Base-by-base conservation (phyloP, 176 grass and related monocot genomes). In the Metroxylon sagu region DNA sequence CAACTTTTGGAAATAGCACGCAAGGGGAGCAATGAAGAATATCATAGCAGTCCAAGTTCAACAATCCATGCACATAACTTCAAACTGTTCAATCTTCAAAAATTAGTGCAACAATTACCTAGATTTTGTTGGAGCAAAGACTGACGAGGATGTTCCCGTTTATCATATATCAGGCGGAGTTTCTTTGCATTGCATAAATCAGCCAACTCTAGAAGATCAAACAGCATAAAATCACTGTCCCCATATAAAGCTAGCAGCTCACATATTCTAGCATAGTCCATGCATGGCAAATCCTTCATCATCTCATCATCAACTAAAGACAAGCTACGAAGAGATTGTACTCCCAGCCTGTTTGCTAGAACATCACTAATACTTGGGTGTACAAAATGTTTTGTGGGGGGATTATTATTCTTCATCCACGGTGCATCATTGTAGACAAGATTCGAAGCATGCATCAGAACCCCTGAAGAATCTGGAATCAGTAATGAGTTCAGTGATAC, bases 351-450 rank as follows among this genome's bases (percentile, higher is more conserved):
- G 66, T 80, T 96, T 56, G 91, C 86, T 57, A 96, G 71, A 71
- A 87, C 91, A 80, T 96, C 88, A 68, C 71, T 80, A 69, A 96
- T 87, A 60, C 74, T 87, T 63, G 53, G 71, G 79, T 96, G 86
- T 49, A 96, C 77, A 66, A 96, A 84, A 72, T 76, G 82, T 60
- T 89, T 90, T 71, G 74, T 72, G 52, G 64, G 79, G 10, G 74
- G 25, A 70, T 72, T 66, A 75, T 68, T 78, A 75, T 63, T 62
- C 19, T 82, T 71, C 83, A 96, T 87, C 91, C 91, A 96, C 68
- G 91, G 86, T 71, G 83, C 91, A 66, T 96, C 91, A 52, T 96
- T 90, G 72, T 96, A 96, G 54, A 96, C 62, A 76, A 96, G 86
- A 71, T 78, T 84, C 66, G 77, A 83, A 64, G 86, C 70, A 82